These are phyloP conservation scores for Pueraria montana DNA, from an alignment of 306 rosid genomes.

Conservation along the genomic window DNA sequence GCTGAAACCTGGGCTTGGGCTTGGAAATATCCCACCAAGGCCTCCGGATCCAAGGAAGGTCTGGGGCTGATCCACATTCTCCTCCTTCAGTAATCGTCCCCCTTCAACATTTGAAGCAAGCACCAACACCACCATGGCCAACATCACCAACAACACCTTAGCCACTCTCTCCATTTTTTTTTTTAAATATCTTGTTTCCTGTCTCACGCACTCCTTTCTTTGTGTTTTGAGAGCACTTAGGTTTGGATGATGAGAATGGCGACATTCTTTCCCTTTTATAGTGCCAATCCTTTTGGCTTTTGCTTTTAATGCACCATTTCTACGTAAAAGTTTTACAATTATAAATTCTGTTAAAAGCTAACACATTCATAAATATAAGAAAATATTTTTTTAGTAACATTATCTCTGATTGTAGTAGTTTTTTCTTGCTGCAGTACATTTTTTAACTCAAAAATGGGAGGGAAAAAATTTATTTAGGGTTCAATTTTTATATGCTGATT, in stretches of 20 bases:
- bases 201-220: neutral
- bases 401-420: too few relatives aligned
- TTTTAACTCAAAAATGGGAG: too few relatives aligned
- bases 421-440: too few relatives aligned
- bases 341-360: too few relatives aligned
- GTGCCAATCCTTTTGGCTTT: neutral
- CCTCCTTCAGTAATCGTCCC: slow-evolving; percentile 34
- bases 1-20: slow-evolving; percentile 46
- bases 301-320: slow-evolving; percentile 29
- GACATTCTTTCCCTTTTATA: slow-evolving; percentile 43
- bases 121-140: slow-evolving; percentile 31
- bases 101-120: slow-evolving; percentile 50
- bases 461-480: too few relatives aligned
- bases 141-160: slow-evolving; percentile 29
- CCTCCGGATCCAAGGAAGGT: slow-evolving; percentile 45
- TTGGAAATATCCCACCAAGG: slow-evolving; percentile 45
- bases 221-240: neutral
- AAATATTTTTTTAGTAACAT: too few relatives aligned
- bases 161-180: slow-evolving; percentile 39
- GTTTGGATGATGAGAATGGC: neutral
- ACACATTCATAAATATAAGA: too few relatives aligned
- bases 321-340: neutral
- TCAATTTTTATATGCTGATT: too few relatives aligned
- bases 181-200: neutral
- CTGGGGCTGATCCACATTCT: slow-evolving; percentile 40